Evolutionary conservation across 1,284 basidiomycete genomes (phyloP).

Genomic region (Puccinia coronata): DNA sequence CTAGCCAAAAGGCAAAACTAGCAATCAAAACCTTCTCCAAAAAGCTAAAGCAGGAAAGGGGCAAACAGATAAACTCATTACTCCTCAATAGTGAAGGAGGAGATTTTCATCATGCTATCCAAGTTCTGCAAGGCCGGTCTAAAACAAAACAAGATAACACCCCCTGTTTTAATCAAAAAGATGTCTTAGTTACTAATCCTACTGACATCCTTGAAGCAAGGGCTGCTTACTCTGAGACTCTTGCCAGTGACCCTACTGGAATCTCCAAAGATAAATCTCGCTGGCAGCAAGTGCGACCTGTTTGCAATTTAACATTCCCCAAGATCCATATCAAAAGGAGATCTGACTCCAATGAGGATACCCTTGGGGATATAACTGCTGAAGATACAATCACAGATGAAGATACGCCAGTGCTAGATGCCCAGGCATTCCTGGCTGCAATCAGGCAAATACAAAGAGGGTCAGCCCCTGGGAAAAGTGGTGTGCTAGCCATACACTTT

Average conservation of each 20-base stretch:
- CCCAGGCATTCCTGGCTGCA: background rate
- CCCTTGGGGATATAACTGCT: too few species aligned
- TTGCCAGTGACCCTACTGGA: background rate
- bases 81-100: background rate
- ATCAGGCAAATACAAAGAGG: background rate
- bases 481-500: background rate
- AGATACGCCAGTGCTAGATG: background rate
- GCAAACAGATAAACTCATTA: background rate
- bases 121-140: background rate
- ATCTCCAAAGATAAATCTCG: slow-evolving; percentile 15
- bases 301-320: too few species aligned
- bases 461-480: slow-evolving; percentile 17
- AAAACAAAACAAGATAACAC: background rate
- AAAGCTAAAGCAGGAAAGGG: background rate
- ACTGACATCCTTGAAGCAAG: background rate
- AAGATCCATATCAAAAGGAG: too few species aligned
- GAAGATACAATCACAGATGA: too few species aligned
- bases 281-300: too few species aligned
- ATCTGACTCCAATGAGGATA: too few species aligned
- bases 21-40: background rate
- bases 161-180: slow-evolving; percentile 1
- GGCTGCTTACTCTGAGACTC: background rate
- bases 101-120: background rate
- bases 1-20: background rate
- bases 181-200: background rate